Evolutionary conservation across 208 protist species (phyloP).

Genomic region (Leishmania lainsoni): DNA sequence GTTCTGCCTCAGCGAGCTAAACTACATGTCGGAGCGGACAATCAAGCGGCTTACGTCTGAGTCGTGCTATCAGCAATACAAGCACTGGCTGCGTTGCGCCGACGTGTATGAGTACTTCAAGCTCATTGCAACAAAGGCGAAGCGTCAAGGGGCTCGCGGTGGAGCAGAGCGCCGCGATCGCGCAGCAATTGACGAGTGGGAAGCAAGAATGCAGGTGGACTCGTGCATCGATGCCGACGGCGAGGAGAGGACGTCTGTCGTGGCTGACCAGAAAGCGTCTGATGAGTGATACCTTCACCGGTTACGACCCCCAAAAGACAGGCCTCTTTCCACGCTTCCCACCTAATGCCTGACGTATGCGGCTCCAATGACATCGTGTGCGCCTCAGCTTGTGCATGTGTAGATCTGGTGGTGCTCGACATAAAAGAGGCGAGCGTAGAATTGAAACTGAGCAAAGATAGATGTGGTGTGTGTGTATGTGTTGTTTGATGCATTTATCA

Average conservation of each 20-base stretch:
- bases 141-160: constrained; percentile 43
- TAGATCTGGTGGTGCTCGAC: not conserved
- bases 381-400: not conserved
- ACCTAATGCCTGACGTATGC: not conserved
- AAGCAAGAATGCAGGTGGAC: constrained; percentile 69
- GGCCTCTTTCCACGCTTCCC: too few species aligned
- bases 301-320: not conserved
- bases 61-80: constrained; percentile 87
- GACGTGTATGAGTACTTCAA: constrained; percentile 85
- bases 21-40: constrained; percentile 76
- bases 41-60: constrained; percentile 86
- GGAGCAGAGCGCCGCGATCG: constrained; percentile 73
- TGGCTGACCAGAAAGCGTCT: not conserved
- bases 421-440: not conserved
- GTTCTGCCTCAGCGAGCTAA: constrained; percentile 86
- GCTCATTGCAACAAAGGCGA: constrained; percentile 75
- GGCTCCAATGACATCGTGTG: not conserved
- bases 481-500: not conserved
- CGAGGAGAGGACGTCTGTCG: constrained; percentile 2
- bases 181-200: constrained; percentile 84
- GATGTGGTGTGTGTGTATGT: not conserved
- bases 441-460: not conserved
- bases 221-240: constrained; percentile 24
- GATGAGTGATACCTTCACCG: not conserved
- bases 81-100: constrained; percentile 80